Base-by-base conservation (phyloP, 768 basidiomycete species). In the Termitomyces titanicus region DNA sequence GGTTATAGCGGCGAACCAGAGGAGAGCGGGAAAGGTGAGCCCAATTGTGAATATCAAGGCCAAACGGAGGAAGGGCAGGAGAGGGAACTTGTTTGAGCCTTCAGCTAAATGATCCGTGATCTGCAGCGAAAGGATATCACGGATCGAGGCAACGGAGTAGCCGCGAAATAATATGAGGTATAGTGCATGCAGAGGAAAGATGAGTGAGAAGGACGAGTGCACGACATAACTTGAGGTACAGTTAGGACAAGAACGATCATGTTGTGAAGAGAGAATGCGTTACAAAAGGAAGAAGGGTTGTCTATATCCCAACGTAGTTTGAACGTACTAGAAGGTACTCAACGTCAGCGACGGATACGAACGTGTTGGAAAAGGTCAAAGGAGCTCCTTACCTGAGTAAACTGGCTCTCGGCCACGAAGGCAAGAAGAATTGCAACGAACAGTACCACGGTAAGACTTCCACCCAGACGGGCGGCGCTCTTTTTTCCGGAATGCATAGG, bases 271-370 rank as follows among this genome's bases (percentile, higher is more conserved):
- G 4, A 42, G n/a, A 18, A 13, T 9, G 42, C 67, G 89, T 58
- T 63, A 92, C 92, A 94, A 92, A 58, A 92, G 75, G 64, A 98
- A 88, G 77, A 85, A 96, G 0, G 96, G 92, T 56, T 97, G 91
- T 50, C 85, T 79, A 72, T 90, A 99, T 33, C 76, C 82, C 29
- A 92, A 72, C 1, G 78, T 79, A 1, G 83, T 83, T 68, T 94
- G 90, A 13, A 96, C 83, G 71, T 93, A 87, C 91, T 94, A 48
- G 10, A 51, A 3, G 20, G 27, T 25, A 20, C 9, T 40, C 11
- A n/a, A 37, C 29, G 39, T n/a, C n/a, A 42, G 6, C 9, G 22
- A 18, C 18, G 25, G 40, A 31, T 6, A 9, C 12, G 47, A n/a
- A 8, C 34, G n/a, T 12, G 9, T 2, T 25, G 22, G 5, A 29